These are phyloP conservation scores for Pythium brassicae DNA, from an alignment of 352 stramenopile species.

Conservation along the genomic window DNA sequence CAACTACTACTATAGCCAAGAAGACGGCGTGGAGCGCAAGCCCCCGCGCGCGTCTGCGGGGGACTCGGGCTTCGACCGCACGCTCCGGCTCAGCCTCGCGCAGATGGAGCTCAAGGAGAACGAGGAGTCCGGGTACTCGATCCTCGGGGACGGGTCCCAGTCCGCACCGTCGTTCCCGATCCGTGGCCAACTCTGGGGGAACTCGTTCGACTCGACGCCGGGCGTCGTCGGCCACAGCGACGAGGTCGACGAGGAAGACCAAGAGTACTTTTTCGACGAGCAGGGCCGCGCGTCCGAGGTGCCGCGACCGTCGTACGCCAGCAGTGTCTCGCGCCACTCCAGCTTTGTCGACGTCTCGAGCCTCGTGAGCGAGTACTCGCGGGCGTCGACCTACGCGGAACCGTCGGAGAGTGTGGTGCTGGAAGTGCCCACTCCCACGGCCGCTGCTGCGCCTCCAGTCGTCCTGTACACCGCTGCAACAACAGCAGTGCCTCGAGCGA, in stretches of 20 bases:
- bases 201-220: slow-evolving; percentile 9
- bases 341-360: slow-evolving; percentile 5
- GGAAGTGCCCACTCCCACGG: not conserved
- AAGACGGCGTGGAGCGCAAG: not conserved
- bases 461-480: not conserved
- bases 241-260: slow-evolving; percentile 6
- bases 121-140: not conserved
- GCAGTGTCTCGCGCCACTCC: not conserved
- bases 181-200: slow-evolving; percentile 1
- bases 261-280: slow-evolving; percentile 15
- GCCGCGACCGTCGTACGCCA: slow-evolving; percentile 3
- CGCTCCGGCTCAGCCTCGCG: slow-evolving; percentile 13
- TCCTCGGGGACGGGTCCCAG: not conserved
- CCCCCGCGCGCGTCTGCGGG: not conserved
- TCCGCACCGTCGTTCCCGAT: slow-evolving; percentile 9
- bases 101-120: slow-evolving; percentile 8
- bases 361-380: not conserved
- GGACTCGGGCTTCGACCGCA: slow-evolving; percentile 3
- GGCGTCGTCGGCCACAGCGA: not conserved
- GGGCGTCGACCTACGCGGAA: not conserved
- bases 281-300: slow-evolving; percentile 11
- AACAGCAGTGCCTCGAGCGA: too few relatives aligned
- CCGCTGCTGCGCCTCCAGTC: not conserved
- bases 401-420: not conserved
- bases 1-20: slow-evolving; percentile 1